phyloP scores from a whole-genome alignment of 345 rosid species.

The Viola odorata region DNA sequence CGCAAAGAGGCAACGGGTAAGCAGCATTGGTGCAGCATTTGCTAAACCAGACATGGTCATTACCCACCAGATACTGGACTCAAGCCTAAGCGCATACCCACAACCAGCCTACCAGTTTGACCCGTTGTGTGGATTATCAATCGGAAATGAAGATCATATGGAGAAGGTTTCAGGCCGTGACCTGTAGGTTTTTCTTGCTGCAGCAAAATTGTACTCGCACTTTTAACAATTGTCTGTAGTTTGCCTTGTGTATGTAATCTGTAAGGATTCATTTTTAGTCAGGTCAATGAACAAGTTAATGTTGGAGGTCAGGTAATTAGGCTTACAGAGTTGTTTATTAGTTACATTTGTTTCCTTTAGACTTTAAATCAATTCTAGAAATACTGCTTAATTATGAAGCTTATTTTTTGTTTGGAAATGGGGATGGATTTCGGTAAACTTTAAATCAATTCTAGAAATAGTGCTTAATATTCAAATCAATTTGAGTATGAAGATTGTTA shows the following conservation, averaged over 20 bases:
- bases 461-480: no score
- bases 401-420: constrained; percentile 9
- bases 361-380: constrained; percentile 7
- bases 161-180: constrained; percentile 49
- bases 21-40: constrained; percentile 29
- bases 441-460: no score
- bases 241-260: constrained; percentile 18
- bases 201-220: background rate
- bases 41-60: constrained; percentile 46
- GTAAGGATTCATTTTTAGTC: constrained; percentile 16
- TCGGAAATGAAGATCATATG: constrained; percentile 37
- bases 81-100: constrained; percentile 62
- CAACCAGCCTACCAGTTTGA: constrained; percentile 48
- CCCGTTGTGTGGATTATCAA: constrained; percentile 42
- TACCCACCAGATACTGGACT: constrained; percentile 66
- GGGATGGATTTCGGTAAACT: background rate
- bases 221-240: background rate
- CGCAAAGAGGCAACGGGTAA: constrained; percentile 61
- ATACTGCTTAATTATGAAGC: background rate
- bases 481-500: no score
- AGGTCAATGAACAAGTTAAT: constrained; percentile 21
- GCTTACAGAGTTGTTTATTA: constrained; percentile 9
- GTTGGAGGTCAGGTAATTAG: constrained; percentile 30
- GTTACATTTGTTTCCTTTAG: constrained; percentile 12
- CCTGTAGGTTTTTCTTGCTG: constrained; percentile 22